phyloP scores from a whole-genome alignment of 345 rosid genomes.

The Hibiscus trionum region DNA sequence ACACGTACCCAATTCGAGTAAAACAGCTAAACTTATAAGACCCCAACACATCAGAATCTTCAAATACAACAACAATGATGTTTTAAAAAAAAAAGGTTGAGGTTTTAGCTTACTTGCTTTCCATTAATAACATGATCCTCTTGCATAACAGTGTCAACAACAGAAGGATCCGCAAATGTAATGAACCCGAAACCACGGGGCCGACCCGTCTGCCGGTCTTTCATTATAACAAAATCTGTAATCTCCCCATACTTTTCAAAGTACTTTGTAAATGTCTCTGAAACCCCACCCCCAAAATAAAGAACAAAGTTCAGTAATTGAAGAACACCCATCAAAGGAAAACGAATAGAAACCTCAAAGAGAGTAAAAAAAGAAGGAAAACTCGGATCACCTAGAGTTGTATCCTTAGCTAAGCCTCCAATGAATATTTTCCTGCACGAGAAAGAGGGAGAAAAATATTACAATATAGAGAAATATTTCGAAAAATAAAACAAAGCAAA shows the following conservation, averaged over 20 bases:
- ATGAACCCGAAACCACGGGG: constrained; percentile 88
- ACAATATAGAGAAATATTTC: not conserved
- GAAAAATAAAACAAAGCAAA: not conserved
- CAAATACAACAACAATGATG: not conserved
- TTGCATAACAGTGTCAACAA: constrained; percentile 77
- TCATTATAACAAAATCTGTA: constrained; percentile 82
- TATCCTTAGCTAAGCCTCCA: constrained; percentile 80
- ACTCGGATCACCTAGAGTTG: constrained; percentile 41
- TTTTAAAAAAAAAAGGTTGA: not conserved
- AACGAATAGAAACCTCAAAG: not conserved
- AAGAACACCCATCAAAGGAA: not conserved
- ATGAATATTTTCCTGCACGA: constrained; percentile 64
- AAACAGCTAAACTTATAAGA: not conserved
- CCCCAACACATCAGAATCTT: not conserved
- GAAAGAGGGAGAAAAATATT: not conserved
- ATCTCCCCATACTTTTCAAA: constrained; percentile 84
- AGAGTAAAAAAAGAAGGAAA: not conserved
- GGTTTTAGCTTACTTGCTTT: constrained; percentile 48
- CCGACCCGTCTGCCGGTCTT: constrained; percentile 71
- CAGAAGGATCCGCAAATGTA: constrained; percentile 75
- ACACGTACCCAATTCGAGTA: not conserved
- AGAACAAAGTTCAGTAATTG: not conserved
- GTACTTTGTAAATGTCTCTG: constrained; percentile 64
- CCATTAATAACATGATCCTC: constrained; percentile 71
- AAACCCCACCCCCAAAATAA: not conserved